These are phyloP conservation scores for Xylariaceae sp. DNA, from an alignment of 2,329 filamentous ascomycete species.

Conservation along the genomic window DNA sequence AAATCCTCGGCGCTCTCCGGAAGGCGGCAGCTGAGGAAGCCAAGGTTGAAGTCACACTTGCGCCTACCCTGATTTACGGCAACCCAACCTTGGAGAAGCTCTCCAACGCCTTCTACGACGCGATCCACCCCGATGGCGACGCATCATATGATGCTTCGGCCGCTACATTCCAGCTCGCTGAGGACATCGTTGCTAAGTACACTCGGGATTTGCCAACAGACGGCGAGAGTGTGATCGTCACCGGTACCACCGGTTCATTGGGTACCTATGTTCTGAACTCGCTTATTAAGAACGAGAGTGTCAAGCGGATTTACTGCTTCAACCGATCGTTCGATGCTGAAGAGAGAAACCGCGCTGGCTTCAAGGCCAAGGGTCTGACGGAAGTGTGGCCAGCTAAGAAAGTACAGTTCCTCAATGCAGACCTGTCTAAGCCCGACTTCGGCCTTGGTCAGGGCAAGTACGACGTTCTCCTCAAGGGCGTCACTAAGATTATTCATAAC, in stretches of 20 bases:
- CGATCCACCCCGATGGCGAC: constrained; percentile 19
- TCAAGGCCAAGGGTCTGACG: constrained; percentile 37
- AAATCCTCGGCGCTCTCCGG: constrained; percentile 35
- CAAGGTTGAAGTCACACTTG: constrained; percentile 26
- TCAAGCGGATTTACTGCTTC: constrained; percentile 46
- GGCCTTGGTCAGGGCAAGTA: constrained; percentile 42
- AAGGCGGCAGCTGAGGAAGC: constrained; percentile 31
- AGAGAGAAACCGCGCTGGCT: constrained; percentile 35
- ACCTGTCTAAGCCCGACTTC: constrained; percentile 45
- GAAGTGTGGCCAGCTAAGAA: constrained; percentile 34
- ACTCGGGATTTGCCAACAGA: constrained; percentile 23
- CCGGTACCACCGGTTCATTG: constrained; percentile 47
- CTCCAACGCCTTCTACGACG: constrained; percentile 30
- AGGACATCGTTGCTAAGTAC: constrained; percentile 25
- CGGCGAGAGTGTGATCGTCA: constrained; percentile 41
- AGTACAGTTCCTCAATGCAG: constrained; percentile 48
- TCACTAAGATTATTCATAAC: constrained; percentile 49
- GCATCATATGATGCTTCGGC: constrained; percentile 9
- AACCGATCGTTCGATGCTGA: constrained; percentile 44
- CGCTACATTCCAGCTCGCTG: constrained; percentile 20
- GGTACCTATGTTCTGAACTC: constrained; percentile 44
- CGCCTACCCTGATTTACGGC: constrained; percentile 38
- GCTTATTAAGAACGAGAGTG: constrained; percentile 30
- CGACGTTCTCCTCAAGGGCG: constrained; percentile 36
- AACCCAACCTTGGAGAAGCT: constrained; percentile 35